These are phyloP conservation scores for Boletus patriciae DNA, from an alignment of 768 basidiomycete species.

Conservation along the genomic window DNA sequence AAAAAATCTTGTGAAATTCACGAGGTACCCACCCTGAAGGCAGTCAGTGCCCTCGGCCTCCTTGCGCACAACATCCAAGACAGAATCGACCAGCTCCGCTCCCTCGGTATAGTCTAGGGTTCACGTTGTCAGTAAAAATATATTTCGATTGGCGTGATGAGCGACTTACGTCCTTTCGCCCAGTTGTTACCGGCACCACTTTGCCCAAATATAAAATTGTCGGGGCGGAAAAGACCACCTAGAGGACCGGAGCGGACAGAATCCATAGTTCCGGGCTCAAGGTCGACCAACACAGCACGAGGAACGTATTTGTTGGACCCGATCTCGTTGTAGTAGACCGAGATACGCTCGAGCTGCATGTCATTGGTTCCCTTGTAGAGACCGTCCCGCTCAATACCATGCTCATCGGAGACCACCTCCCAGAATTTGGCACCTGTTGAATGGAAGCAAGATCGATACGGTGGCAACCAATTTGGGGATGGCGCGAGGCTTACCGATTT, in stretches of 20 bases:
- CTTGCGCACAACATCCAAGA: constrained; percentile 97
- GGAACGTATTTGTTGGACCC: constrained; percentile 97
- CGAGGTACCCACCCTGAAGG: constrained; percentile 77
- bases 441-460: constrained; percentile 20
- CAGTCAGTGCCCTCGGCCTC: constrained; percentile 98
- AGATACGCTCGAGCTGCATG: constrained; percentile 95
- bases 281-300: constrained; percentile 94
- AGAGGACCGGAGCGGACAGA: constrained; percentile 88
- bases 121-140: background rate
- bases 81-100: constrained; percentile 97
- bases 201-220: constrained; percentile 98
- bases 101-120: constrained; percentile 80
- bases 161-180: constrained; percentile 95
- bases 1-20: background rate
- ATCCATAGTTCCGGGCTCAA: constrained; percentile 97
- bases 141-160: background rate
- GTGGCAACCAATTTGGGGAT: constrained; percentile 10
- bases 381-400: constrained; percentile 93
- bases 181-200: constrained; percentile 99
- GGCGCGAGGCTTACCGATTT: constrained; percentile 73
- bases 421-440: constrained; percentile 86
- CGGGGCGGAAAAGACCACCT: constrained; percentile 91
- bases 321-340: constrained; percentile 97
- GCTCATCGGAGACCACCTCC: constrained; percentile 98
- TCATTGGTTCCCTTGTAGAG: constrained; percentile 91